Conservation (phyloP, 352 stramenopile species). For the Pythium apleroticum region DNA sequence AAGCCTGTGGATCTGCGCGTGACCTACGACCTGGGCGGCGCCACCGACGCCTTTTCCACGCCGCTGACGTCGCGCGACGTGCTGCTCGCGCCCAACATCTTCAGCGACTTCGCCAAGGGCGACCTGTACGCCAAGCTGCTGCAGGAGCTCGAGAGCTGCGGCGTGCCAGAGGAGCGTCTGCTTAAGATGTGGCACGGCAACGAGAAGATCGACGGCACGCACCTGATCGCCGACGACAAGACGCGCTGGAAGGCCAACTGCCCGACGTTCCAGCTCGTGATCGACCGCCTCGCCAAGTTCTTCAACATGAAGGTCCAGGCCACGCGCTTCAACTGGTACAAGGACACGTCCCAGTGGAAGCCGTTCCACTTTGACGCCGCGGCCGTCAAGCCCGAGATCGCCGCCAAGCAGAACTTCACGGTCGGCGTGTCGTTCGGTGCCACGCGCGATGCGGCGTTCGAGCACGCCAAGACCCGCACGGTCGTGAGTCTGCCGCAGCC, state of each 20-base stretch:
- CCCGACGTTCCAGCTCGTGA: slow-evolving; percentile 82
- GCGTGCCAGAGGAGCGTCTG: slow-evolving; percentile 58
- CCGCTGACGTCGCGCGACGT: slow-evolving; percentile 59
- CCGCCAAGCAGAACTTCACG: slow-evolving; percentile 93
- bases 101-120: slow-evolving; percentile 70
- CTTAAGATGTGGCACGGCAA: slow-evolving; percentile 87
- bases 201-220: slow-evolving; percentile 90
- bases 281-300: slow-evolving; percentile 81
- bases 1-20: slow-evolving; percentile 70
- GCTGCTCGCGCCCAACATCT: slow-evolving; percentile 70
- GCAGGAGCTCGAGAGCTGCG: slow-evolving; percentile 61
- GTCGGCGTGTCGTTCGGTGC: slow-evolving; percentile 93
- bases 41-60: slow-evolving; percentile 58
- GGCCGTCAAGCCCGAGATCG: slow-evolving; percentile 92
- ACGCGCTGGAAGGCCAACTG: slow-evolving; percentile 73
- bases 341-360: slow-evolving; percentile 93
- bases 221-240: slow-evolving; percentile 92
- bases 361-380: slow-evolving; percentile 93
- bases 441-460: slow-evolving; percentile 90
- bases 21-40: slow-evolving; percentile 61
- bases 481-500: slow-evolving; percentile 93
- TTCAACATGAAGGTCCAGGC: slow-evolving; percentile 88
- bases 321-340: slow-evolving; percentile 97
- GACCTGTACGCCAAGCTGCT: slow-evolving; percentile 73
- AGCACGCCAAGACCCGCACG: slow-evolving; percentile 78